These are phyloP conservation scores for Fusarium sp. DNA, from an alignment of 2,329 filamentous ascomycete genomes.

Conservation along the genomic window DNA sequence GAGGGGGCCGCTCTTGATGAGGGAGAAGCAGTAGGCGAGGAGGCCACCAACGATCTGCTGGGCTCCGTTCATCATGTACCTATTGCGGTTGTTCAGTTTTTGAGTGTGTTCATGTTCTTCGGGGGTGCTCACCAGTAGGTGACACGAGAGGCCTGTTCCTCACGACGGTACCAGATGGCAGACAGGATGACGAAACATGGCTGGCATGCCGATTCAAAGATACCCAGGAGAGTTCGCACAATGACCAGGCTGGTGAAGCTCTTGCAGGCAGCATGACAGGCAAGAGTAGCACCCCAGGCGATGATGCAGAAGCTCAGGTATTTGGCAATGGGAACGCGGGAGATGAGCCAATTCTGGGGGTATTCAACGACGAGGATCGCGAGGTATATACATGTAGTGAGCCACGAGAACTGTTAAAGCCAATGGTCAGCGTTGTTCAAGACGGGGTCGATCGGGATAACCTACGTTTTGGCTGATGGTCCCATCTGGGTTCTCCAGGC, in stretches of 20 bases:
- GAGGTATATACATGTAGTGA: slow-evolving; percentile 80
- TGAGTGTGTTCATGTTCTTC: neutral
- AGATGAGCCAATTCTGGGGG: slow-evolving; percentile 70
- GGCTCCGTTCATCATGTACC: slow-evolving; percentile 80
- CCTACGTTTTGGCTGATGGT: slow-evolving; percentile 34
- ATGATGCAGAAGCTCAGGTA: slow-evolving; percentile 73
- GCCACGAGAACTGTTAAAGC: slow-evolving; percentile 72
- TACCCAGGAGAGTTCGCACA: slow-evolving; percentile 74
- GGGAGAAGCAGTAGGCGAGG: slow-evolving; percentile 71
- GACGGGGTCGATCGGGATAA: neutral
- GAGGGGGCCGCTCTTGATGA: slow-evolving; percentile 65
- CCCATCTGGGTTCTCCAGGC: slow-evolving; percentile 55
- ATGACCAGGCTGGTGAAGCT: slow-evolving; percentile 70
- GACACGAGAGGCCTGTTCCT: slow-evolving; percentile 74
- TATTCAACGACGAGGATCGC: slow-evolving; percentile 78
- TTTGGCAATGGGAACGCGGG: slow-evolving; percentile 74
- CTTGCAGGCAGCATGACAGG: slow-evolving; percentile 69
- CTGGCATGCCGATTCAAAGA: slow-evolving; percentile 78
- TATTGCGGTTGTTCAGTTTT: slow-evolving; percentile 6
- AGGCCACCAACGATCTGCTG: slow-evolving; percentile 80
- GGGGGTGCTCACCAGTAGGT: slow-evolving; percentile 65
- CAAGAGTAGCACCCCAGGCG: slow-evolving; percentile 71
- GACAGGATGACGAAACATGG: slow-evolving; percentile 75
- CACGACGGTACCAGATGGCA: slow-evolving; percentile 77
- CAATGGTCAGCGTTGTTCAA: slow-evolving; percentile 2